Evolutionary conservation across 139 green algal species (phyloP), one percentile per base, ranked within the genome.

Genomic region (Asterochloris erici): DNA sequence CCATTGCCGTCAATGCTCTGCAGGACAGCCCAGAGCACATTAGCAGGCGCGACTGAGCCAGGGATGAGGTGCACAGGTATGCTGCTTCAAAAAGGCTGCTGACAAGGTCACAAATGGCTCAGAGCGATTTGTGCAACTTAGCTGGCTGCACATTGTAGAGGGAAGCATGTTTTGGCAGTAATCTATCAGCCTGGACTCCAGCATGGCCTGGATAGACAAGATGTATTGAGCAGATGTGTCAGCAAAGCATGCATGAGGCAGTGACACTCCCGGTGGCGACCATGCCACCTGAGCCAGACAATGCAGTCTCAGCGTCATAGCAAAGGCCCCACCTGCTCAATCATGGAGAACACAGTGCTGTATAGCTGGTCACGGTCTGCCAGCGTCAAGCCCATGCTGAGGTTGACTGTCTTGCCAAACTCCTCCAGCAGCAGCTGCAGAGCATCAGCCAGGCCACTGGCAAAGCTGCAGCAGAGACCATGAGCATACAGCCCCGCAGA

Each of bases 371-470:
- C 78, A 4, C 83, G 78, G 17, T 70, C 27, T 23, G 21, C 71
- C 63, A 62, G 29, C 27, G 24, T 78, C 11, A 64, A 74, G 23
- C 62, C 29, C 14, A 63, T 82, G 16, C 74, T 66, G 23, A 14
- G 13, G 64, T 82, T 75, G 14, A 87, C 80, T 74, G 80, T 83
- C 79, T 87, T 88, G 10, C 84, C 84, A 79, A 84, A 84, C 75
- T 87, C 84, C 74, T 87, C 84, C 54, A 87, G 68, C 0, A 87
- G 15, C 54, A 82, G 73, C 84, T 87, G 83, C 60, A 75, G 14
- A 28, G 66, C 17, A 74, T 19, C 12, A 47, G 28, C n/a, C 70
- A 27, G 21, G 12, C 21, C 14, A 21, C 70, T 54, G n/a, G 29
- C 6, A 27, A 0, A 29, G 28, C 14, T 38, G 17, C 66, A 71